phyloP scores from a whole-genome alignment of 176 grass and related monocot genomes.

The Chloris gayana region DNA sequence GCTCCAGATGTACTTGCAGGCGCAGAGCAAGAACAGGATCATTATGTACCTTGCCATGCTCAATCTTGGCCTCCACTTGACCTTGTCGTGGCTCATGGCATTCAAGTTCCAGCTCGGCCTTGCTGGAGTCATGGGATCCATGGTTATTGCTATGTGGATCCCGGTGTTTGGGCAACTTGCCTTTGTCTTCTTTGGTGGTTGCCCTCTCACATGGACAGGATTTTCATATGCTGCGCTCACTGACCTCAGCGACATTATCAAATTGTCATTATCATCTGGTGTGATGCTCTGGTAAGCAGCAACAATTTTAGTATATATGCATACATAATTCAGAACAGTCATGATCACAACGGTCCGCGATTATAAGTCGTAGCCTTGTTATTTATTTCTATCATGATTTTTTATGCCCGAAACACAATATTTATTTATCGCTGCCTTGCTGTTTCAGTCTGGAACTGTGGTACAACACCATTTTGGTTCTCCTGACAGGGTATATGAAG shows the following conservation, averaged over 20 bases:
- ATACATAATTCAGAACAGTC: background rate
- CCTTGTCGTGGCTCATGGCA: conserved; percentile 50
- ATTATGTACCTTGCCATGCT: conserved; percentile 67
- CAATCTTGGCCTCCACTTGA: conserved; percentile 63
- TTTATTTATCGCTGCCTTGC: background rate
- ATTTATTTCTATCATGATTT: background rate
- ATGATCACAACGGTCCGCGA: too few species aligned
- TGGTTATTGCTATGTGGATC: conserved; percentile 66
- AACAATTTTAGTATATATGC: background rate
- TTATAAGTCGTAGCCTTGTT: background rate
- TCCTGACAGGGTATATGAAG: conserved; percentile 83
- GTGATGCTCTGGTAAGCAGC: conserved; percentile 83
- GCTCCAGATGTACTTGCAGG: conserved; percentile 86
- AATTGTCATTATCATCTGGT: conserved; percentile 74
- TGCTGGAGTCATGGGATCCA: conserved; percentile 60
- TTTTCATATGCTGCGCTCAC: conserved; percentile 56
- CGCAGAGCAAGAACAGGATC: conserved; percentile 77
- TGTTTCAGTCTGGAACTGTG: conserved; percentile 77
- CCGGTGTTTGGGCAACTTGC: conserved; percentile 53
- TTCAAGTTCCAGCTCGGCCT: conserved; percentile 50
- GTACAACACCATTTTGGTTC: conserved; percentile 83
- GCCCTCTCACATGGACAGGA: conserved; percentile 68
- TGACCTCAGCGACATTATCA: conserved; percentile 55
- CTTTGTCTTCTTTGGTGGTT: conserved; percentile 78
- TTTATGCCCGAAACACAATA: background rate